phyloP scores from a whole-genome alignment of 306 rosid species.

The Notholithocarpus densiflorus region DNA sequence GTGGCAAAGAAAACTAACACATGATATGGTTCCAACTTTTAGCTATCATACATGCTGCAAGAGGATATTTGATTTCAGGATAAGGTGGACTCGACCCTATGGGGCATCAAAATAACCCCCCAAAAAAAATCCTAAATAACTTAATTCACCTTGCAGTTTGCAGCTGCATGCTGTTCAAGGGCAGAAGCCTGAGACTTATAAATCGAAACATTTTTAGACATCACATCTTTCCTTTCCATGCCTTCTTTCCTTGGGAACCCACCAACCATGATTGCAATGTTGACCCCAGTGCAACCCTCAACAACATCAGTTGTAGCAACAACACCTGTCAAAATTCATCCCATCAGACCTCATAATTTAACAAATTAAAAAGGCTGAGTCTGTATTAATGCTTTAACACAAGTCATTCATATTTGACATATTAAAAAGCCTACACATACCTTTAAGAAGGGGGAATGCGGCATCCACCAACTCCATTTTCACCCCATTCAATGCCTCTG shows the following conservation, averaged over 20 bases:
- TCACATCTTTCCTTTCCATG: conserved; percentile 97
- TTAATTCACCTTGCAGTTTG: conserved; percentile 82
- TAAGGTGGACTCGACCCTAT: background rate
- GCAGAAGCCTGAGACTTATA: conserved; percentile 98
- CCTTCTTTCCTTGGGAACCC: conserved; percentile 99
- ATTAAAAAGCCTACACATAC: conserved; percentile 22
- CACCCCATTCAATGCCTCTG: conserved; percentile 89
- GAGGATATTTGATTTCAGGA: background rate
- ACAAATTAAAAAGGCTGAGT: background rate
- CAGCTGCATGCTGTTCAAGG: conserved; percentile 86
- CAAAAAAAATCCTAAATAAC: background rate
- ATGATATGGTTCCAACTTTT: background rate
- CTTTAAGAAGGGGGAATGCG: conserved; percentile 89
- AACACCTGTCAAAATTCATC: conserved; percentile 62
- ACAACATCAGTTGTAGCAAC: conserved; percentile 98
- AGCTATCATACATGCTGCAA: background rate
- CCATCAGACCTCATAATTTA: conserved; percentile 1
- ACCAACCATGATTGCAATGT: conserved; percentile 92
- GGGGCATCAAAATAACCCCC: background rate
- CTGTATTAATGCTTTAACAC: background rate
- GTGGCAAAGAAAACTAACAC: no score
- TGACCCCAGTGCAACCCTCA: conserved; percentile 95
- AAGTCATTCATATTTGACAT: background rate
- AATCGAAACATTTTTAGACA: conserved; percentile 90
- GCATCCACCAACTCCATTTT: conserved; percentile 96